These are phyloP conservation scores for Magnolia kwangsiensis DNA, from an alignment of 164 flowering plant genomes.

Conservation along the genomic window DNA sequence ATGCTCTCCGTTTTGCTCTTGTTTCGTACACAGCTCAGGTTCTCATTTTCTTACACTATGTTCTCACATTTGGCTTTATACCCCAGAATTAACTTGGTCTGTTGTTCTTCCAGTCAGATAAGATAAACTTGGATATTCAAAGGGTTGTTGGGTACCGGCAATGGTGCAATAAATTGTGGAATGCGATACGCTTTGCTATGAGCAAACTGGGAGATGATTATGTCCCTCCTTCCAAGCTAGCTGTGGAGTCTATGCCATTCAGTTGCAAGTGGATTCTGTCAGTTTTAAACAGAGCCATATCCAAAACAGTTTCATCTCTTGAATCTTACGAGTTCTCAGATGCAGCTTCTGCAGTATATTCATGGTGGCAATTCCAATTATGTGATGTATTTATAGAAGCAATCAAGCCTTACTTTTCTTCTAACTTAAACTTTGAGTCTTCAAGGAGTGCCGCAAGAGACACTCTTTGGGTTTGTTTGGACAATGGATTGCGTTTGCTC, in stretches of 20 bases:
- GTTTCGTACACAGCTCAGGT: conserved; percentile 98
- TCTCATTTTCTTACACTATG: background rate
- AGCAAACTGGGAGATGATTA: conserved; percentile 76
- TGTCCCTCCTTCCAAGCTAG: conserved; percentile 41
- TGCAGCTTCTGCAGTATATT: conserved; percentile 72
- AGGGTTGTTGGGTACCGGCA: conserved; percentile 98
- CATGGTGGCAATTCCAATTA: conserved; percentile 94
- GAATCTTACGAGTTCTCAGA: conserved; percentile 78
- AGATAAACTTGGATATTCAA: conserved; percentile 86
- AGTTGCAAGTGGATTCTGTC: conserved; percentile 95
- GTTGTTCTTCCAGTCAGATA: conserved; percentile 69
- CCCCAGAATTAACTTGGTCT: background rate
- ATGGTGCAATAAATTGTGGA: conserved; percentile 98
- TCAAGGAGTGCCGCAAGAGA: conserved; percentile 59
- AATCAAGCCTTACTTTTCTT: conserved; percentile 77
- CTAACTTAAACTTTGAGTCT: conserved; percentile 42
- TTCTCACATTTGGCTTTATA: background rate
- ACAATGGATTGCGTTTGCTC: conserved; percentile 83
- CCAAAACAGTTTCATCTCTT: conserved; percentile 58
- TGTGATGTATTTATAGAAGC: conserved; percentile 96
- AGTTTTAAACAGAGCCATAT: conserved; percentile 72
- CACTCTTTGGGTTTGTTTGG: conserved; percentile 85
- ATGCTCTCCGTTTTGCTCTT: conserved; percentile 84
- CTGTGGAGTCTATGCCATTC: conserved; percentile 52
- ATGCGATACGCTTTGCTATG: conserved; percentile 90